Conservation (phyloP, 164 flowering plant genomes). For the Tetracentron sinense region DNA sequence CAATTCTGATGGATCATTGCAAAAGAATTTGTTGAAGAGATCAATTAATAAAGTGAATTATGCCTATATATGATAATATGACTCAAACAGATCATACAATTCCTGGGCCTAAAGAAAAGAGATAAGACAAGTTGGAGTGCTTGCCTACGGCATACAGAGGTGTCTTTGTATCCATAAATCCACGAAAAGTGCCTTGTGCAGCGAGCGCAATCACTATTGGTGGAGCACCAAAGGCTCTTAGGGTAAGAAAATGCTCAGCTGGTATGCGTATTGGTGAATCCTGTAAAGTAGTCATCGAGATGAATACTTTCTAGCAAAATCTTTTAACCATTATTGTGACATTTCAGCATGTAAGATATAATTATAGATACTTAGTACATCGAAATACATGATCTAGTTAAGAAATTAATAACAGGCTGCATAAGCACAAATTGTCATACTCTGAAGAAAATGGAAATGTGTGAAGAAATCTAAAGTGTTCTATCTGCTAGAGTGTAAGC, state of each 20-base stretch:
- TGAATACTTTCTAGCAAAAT: conserved; percentile 2
- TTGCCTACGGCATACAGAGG: conserved; percentile 89
- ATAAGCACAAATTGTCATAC: not conserved
- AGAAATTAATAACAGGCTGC: not conserved
- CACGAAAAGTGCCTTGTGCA: conserved; percentile 96
- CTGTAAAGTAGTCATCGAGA: conserved; percentile 30
- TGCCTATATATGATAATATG: too few species aligned
- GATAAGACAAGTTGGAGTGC: conserved; percentile 23
- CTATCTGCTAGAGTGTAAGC: too few species aligned
- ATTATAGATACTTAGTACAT: too few species aligned
- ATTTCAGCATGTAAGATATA: not conserved
- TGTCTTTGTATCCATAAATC: conserved; percentile 91
- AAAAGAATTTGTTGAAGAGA: too few species aligned
- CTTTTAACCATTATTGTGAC: not conserved
- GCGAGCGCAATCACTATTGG: conserved; percentile 91
- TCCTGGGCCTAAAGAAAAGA: not conserved
- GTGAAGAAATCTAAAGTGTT: too few species aligned
- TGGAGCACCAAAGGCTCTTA: conserved; percentile 92
- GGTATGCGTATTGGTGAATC: conserved; percentile 88
- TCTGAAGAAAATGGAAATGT: not conserved
- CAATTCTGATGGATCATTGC: too few species aligned
- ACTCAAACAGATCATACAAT: not conserved
- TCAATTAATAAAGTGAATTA: too few species aligned
- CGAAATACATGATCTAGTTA: too few species aligned
- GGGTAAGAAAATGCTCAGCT: conserved; percentile 71